Percentiles rank a stretch among this genome's conserved stretches.
phyloP scores from a whole-genome alignment of 768 basidiomycete species.

The Leccinum obscurum region DNA sequence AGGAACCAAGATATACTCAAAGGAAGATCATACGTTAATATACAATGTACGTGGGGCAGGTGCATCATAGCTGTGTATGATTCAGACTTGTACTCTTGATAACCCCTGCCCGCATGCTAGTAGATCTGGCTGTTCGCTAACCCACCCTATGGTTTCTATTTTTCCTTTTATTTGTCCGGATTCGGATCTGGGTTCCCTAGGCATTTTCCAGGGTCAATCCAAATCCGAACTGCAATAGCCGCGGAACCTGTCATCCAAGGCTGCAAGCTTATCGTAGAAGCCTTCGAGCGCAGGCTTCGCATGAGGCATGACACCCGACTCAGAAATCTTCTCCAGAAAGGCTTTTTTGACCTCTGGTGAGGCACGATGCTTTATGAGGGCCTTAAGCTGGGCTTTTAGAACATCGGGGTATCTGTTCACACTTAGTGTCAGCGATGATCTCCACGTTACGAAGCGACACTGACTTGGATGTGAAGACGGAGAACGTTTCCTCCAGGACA shows the following conservation, averaged over 20 bases:
- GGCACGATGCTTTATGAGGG: conserved; percentile 9
- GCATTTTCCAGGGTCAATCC: too few species aligned
- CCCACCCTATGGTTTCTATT: too few species aligned
- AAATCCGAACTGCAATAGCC: too few species aligned
- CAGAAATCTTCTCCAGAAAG: conserved; percentile 12
- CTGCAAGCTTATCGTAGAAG: conserved; percentile 17
- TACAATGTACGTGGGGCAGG: too few species aligned
- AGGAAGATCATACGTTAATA: too few species aligned
- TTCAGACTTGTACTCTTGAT: too few species aligned
- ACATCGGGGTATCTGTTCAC: conserved; percentile 21
- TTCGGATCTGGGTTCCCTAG: too few species aligned
- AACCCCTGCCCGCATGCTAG: too few species aligned
- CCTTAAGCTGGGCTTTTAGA: conserved; percentile 18
- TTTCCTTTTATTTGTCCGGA: too few species aligned
- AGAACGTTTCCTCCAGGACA: conserved; percentile 28
- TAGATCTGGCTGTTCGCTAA: too few species aligned
- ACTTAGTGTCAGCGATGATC: not conserved
- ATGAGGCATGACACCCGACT: conserved; percentile 8
- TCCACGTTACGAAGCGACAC: not conserved
- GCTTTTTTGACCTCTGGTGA: conserved; percentile 17
- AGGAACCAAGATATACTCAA: conserved; percentile 34
- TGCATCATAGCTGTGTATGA: too few species aligned
- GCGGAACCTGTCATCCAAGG: not conserved
- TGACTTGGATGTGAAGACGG: conserved; percentile 28
- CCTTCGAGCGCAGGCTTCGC: conserved; percentile 14